Base-by-base conservation (phyloP, 2,329 filamentous ascomycete species). In the Penicillium brasilianum region DNA sequence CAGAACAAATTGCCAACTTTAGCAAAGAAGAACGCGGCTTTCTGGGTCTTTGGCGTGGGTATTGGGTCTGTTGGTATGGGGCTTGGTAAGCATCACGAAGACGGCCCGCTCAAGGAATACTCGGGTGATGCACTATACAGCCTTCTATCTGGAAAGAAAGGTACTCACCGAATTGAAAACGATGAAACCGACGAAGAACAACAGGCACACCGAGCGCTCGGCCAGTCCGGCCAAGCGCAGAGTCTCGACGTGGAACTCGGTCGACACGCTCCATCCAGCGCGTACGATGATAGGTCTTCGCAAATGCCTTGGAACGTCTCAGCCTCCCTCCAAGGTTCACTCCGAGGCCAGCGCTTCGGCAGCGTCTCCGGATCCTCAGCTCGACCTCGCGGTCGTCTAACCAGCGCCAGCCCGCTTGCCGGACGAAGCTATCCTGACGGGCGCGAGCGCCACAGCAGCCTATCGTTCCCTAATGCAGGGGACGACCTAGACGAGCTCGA, bases 271-370 rank as follows among this genome's bases (percentile, higher is more conserved):
- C 85, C 82, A 0, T 83, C 85, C 0, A 84, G 86, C 8, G 83
- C 95, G 56, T 85, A 87, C 4, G 90, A 96, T 60, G 85, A 88
- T 56, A 84, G 85, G 30, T 85, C 86, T 25, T 86, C 84, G 4
- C 78, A 83, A n/a, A 87, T 90, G 82, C 88, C 88, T 11, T 91
- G 88, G 88, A 90, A 90, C 65, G 77, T 84, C 48, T 85, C 81
- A 8, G 81, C 84, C 3, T 87, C 85, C 2, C 70, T 82, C 4
- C 80, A 82, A 55, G 83, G 83, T 55, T 87, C 85, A 48, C 81
- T 78, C 28, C 77, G 80, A 25, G 81, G 77, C 13, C 73, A 72
- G 32, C 72, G 75, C 14, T 61, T 74, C 34, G 72, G 75, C 48
- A 80, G 76, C 57, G 66, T 74, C 2, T 73, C 75, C 46, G 78